A percentile compares a stretch with the other conserved stretches of the same genome.
These are phyloP conservation scores for Aspergillus panamensis DNA, from an alignment of 495 filamentous ascomycete species.

Conservation along the genomic window DNA sequence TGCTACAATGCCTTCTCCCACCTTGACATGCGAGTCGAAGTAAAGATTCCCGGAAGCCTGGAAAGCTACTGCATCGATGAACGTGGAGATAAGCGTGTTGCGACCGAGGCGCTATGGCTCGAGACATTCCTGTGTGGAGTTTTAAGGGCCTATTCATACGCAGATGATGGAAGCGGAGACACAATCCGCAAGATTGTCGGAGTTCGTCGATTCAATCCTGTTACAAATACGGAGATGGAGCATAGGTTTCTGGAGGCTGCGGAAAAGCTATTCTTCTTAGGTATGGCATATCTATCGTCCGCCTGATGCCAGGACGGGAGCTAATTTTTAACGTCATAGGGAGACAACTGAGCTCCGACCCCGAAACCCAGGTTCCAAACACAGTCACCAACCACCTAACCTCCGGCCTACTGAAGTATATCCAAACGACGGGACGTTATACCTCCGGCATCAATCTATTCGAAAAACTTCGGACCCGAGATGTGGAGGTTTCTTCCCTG, in stretches of 20 bases:
- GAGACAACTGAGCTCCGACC: conserved; percentile 93
- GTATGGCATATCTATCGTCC: conserved; percentile 39
- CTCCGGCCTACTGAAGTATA: conserved; percentile 89
- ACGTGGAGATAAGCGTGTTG: conserved; percentile 85
- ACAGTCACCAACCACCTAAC: conserved; percentile 95
- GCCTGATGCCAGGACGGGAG: neutral
- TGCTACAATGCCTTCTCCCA: conserved; percentile 99
- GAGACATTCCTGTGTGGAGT: conserved; percentile 96
- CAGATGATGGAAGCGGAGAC: conserved; percentile 89
- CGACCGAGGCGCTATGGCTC: conserved; percentile 90
- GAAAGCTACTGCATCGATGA: conserved; percentile 97
- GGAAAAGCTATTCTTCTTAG: conserved; percentile 90
- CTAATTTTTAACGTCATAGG: conserved; percentile 51
- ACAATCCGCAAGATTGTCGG: conserved; percentile 91
- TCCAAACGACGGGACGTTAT: conserved; percentile 91
- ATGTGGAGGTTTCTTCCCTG: conserved; percentile 90
- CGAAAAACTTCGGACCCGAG: conserved; percentile 86
- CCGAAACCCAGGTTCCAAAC: conserved; percentile 95
- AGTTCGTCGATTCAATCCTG: conserved; percentile 91
- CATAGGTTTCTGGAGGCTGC: conserved; percentile 95
- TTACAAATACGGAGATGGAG: conserved; percentile 94
- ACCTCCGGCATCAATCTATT: conserved; percentile 97
- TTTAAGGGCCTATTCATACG: conserved; percentile 89
- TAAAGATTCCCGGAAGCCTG: conserved; percentile 90
- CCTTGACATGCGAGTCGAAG: conserved; percentile 96